Evolutionary conservation across 495 filamentous ascomycete genomes (phyloP).

Genomic region (Aspergillus incahuasiensis): DNA sequence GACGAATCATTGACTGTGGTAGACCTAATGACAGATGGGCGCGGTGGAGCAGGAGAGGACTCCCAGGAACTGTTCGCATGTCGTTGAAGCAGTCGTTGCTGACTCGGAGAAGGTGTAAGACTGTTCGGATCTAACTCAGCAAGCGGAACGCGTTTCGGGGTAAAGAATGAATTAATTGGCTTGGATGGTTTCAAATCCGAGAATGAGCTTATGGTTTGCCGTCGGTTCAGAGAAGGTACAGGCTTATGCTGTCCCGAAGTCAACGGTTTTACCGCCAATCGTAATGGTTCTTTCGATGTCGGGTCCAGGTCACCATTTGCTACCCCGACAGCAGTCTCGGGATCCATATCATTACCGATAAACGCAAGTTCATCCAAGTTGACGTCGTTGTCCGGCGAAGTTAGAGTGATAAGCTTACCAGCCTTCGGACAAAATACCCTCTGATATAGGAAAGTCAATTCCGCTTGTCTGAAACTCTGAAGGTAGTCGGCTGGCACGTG

Average conservation of each 20-base stretch:
- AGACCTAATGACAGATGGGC: constrained; percentile 31
- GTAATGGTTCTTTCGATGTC: constrained; percentile 72
- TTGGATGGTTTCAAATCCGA: constrained; percentile 57
- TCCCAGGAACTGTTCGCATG: constrained; percentile 54
- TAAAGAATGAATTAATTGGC: constrained; percentile 76
- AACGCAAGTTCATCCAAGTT: constrained; percentile 65
- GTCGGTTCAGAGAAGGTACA: constrained; percentile 29
- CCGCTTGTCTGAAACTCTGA: constrained; percentile 73
- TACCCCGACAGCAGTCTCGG: constrained; percentile 66
- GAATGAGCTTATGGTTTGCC: constrained; percentile 42
- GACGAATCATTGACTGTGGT: constrained; percentile 34
- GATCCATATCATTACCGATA: constrained; percentile 69
- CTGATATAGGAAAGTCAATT: constrained; percentile 89
- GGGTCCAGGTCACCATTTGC: constrained; percentile 85
- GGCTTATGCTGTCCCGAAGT: constrained; percentile 26
- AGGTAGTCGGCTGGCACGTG: constrained; percentile 75
- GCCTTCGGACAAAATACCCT: constrained; percentile 82
- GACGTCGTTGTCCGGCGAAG: constrained; percentile 53
- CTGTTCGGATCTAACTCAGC: constrained; percentile 84
- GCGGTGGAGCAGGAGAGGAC: constrained; percentile 35
- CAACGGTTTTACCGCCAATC: constrained; percentile 26
- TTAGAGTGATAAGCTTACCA: constrained; percentile 67
- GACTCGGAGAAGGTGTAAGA: constrained; percentile 66
- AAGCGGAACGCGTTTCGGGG: constrained; percentile 67
- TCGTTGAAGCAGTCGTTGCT: constrained; percentile 54